A percentile compares a stretch with the other conserved stretches of the same genome.
Evolutionary conservation across 441 rosid species (phyloP).

Genomic region (Euphorbia schlechtendalii): DNA sequence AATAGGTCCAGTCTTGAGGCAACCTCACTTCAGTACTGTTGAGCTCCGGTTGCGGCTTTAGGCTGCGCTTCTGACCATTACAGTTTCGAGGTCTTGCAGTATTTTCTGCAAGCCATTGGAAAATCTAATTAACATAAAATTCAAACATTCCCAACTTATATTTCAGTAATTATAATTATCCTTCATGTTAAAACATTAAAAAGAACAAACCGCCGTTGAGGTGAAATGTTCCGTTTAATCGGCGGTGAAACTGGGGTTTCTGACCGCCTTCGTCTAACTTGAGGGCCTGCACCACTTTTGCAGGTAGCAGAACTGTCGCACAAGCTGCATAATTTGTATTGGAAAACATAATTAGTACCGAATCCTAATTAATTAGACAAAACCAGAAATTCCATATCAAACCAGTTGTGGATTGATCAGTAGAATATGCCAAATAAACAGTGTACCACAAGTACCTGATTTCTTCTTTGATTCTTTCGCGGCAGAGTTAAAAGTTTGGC

Average conservation of each 20-base stretch:
- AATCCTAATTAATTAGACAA: too few relatives aligned
- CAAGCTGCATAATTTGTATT: too few relatives aligned
- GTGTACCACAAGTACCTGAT: slow-evolving; percentile 24
- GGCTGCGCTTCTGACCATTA: slow-evolving; percentile 22
- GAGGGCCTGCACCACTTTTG: slow-evolving; percentile 64
- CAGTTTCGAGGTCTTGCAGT: slow-evolving; percentile 20
- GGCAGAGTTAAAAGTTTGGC: slow-evolving; percentile 28
- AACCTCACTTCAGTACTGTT: slow-evolving; percentile 32
- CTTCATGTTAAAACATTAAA: too few relatives aligned
- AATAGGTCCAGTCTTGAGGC: slow-evolving; percentile 65
- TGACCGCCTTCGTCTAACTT: slow-evolving; percentile 34
- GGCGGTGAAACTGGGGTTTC: slow-evolving; percentile 25
- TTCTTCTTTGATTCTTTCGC: slow-evolving; percentile 41
- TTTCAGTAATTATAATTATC: background rate
- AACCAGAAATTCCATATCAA: too few relatives aligned
- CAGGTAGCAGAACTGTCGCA: slow-evolving; percentile 61
- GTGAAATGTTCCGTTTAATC: slow-evolving; percentile 17
- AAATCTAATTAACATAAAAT: background rate
- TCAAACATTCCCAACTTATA: background rate
- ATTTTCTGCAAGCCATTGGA: slow-evolving; percentile 18
- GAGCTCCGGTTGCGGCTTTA: slow-evolving; percentile 22
- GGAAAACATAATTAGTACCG: too few relatives aligned
- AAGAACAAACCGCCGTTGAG: slow-evolving; percentile 18
- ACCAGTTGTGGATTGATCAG: too few relatives aligned
- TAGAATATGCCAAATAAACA: too few relatives aligned